A percentile compares a stretch with the other conserved stretches of the same genome.
These are phyloP conservation scores for Saccharomyces uvarum DNA, from an alignment of 1,139 yeast genomes.

Conservation along the genomic window DNA sequence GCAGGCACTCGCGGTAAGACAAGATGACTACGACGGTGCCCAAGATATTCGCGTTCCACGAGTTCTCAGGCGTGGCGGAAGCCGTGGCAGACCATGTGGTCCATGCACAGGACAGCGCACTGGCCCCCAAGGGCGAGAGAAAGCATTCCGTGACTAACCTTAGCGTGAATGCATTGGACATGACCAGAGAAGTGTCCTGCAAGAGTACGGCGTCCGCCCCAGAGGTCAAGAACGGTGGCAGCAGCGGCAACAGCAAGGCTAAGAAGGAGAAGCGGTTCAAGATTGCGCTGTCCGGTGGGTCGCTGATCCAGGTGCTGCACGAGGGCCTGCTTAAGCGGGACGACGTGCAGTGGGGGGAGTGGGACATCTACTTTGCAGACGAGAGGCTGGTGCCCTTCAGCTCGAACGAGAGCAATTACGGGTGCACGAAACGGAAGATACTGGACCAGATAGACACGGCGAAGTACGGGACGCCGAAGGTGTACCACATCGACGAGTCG, in stretches of 20 bases:
- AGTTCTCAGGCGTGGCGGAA: slow-evolving; percentile 81
- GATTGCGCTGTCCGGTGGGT: slow-evolving; percentile 88
- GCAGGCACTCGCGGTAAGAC: background rate
- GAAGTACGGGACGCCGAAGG: slow-evolving; percentile 50
- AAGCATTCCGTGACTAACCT: slow-evolving; percentile 17
- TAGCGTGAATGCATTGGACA: background rate
- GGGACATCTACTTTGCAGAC: slow-evolving; percentile 96
- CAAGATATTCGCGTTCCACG: slow-evolving; percentile 82
- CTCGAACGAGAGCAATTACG: slow-evolving; percentile 77
- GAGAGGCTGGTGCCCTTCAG: slow-evolving; percentile 88
- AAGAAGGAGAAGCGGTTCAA: slow-evolving; percentile 53
- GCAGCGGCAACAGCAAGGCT: slow-evolving; percentile 10
- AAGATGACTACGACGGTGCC: slow-evolving; percentile 89
- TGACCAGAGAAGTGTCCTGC: background rate
- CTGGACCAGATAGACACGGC: slow-evolving; percentile 52
- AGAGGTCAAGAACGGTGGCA: slow-evolving; percentile 5
- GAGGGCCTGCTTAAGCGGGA: slow-evolving; percentile 71
- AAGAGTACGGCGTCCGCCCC: background rate
- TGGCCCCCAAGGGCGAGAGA: slow-evolving; percentile 14
- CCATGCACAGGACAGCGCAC: slow-evolving; percentile 58
- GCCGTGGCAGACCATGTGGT: slow-evolving; percentile 90
- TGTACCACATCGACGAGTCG: slow-evolving; percentile 73
- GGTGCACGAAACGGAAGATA: slow-evolving; percentile 71
- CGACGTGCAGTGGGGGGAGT: slow-evolving; percentile 79
- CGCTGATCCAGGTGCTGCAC: slow-evolving; percentile 71